Evolutionary conservation across 352 stramenopile genomes (phyloP), one percentile per base, ranked within the genome.

Genomic region (Globisporangium lucens): DNA sequence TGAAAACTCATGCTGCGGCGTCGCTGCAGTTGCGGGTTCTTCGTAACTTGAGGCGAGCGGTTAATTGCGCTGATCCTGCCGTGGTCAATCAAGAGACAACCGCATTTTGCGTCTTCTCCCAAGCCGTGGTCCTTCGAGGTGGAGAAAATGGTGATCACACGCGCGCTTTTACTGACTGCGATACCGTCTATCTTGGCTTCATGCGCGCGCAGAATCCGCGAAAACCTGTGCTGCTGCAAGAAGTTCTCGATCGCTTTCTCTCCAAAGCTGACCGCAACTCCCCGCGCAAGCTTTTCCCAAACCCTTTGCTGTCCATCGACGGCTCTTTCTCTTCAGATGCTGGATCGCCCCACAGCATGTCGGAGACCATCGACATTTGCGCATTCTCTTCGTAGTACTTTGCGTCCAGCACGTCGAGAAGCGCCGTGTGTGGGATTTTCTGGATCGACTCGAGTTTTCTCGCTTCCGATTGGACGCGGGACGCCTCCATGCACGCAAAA

Each of bases 111-210:
- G 53, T 79, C 71, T 9, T 87, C 79, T 8, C 83, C 81, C 29
- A 90, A 68, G 15, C 78, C 81, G 55, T 93, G 85, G 49, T 93
- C 83, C 46, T 89, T 90, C 12, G 82, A 91, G 1, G 83, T 91
- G 4, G 80, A 90, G 53, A 93, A 93, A 29, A 93, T 72, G 22
- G 85, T 93, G 53, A 91, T 65, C 60, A 90, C 76, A 2, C 79
- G 75, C 15, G 83, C 81, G 8, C 72, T 70, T 33, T 89, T 90
- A 46, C 76, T 73, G 15, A 93, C 70, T 0, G 55, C 69, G 3
- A 93, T 61, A 22, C 97, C 97, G 65, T 99, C 96, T 63, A 97
- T 53, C 22, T 68, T 68, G 20, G 90, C 78, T 56, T 94, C 87
- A 57, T 97, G 89, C 1, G 89, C 89, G 35, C 89, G 76, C 15